phyloP scores from a whole-genome alignment of 805 yeast species.

The Candida chilensis region DNA sequence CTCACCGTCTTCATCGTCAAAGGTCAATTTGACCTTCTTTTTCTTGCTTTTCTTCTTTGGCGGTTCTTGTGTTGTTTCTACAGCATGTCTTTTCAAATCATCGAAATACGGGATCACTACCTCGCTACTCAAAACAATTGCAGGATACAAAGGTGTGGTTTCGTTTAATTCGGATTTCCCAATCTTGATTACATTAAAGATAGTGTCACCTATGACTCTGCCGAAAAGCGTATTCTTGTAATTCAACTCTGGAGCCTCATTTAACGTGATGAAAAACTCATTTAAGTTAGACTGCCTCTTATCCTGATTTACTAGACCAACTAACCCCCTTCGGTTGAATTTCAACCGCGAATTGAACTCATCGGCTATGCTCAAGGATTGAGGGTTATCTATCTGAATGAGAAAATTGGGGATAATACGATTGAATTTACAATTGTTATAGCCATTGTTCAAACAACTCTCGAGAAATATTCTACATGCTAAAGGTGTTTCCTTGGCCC shows the following conservation, averaged over 20 bases:
- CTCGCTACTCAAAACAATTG: constrained; percentile 25
- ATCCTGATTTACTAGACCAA: constrained; percentile 38
- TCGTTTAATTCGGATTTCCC: constrained; percentile 33
- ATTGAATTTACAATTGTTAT: constrained; percentile 29
- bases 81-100: constrained; percentile 15
- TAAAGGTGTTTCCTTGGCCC: constrained; percentile 60
- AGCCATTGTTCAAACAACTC: constrained; percentile 33
- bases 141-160: constrained; percentile 43
- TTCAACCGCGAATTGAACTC: constrained; percentile 46
- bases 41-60: constrained; percentile 15
- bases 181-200: constrained; percentile 43
- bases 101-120: constrained; percentile 41
- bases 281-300: constrained; percentile 18
- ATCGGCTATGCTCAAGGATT: constrained; percentile 4
- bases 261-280: constrained; percentile 40
- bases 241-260: constrained; percentile 33
- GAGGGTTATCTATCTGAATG: constrained; percentile 2
- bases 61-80: constrained; percentile 6
- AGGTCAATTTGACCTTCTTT: constrained; percentile 19
- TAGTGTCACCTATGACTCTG: constrained; percentile 44
- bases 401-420: constrained; percentile 19
- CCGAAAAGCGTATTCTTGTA: constrained; percentile 44
- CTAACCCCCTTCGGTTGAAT: constrained; percentile 41
- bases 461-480: constrained; percentile 39
- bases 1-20: constrained; percentile 28